Base-by-base conservation (phyloP, 2,329 filamentous ascomycete species). In the Periconia macrospinosa region DNA sequence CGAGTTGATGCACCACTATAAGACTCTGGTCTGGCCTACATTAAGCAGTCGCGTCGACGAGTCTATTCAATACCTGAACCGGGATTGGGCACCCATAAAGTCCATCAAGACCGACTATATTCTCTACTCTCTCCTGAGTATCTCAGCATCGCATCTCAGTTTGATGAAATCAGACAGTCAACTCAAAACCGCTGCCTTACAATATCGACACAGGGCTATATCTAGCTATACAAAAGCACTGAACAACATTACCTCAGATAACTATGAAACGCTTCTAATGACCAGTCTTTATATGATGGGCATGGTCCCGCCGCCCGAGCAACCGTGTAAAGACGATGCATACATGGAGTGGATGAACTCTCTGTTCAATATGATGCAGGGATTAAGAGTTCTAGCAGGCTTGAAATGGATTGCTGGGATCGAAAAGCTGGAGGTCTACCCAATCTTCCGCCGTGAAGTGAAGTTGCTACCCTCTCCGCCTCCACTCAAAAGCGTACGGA, bases 371-470 rank as follows among this genome's bases (percentile, higher is more conserved):
- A 64, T 71, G 58, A 68, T 62, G 41, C 68, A 72, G 43, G 69
- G 69, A 9, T 56, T 71, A 1, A 63, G 68, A 5, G 55, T 71
- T 35, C 57, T 72, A 1, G 69, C 67, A 1, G 56, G 57, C 1
- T 55, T 71, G 14, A 66, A 65, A 49, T 72, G 68, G 68, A 55
- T 55, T 3, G 54, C 57, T 3, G 69, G 68, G 2, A 70, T 72
- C 27, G 68, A 71, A 43, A 67, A 66, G n/a, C 58, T 72, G 2
- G 56, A 64, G 17, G 47, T 69, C 1, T 71, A 62, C 47, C 68
- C 68, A 2, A 35, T 71, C 2, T 59, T 72, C 18, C 54, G 57
- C n/a, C 55, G 68, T 7, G 69, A 71, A 41, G 20, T 71, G 23
- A 59, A 60, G 13, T 61, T 49, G 2, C 49, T 72, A 1, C 69